Evolutionary conservation across 2,329 filamentous ascomycete genomes (phyloP).

Genomic region (Penicillium freii): DNA sequence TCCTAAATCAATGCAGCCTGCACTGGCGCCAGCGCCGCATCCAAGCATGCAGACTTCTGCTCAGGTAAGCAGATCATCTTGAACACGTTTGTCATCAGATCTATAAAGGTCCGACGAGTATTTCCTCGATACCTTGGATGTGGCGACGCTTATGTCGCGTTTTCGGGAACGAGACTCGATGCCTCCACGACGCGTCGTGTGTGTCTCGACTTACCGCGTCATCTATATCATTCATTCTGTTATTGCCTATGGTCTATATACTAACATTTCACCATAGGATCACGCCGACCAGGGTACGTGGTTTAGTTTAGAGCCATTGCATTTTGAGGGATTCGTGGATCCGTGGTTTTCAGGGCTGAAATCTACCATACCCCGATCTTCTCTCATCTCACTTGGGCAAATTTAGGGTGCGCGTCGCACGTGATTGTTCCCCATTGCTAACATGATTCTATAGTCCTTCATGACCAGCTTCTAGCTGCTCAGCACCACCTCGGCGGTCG

Average conservation of each 20-base stretch:
- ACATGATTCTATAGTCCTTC: slow-evolving; percentile 50
- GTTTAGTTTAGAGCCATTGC: neutral
- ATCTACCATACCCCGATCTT: neutral
- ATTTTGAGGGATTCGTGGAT: neutral
- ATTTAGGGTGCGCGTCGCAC: neutral
- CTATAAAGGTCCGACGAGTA: slow-evolving; percentile 4
- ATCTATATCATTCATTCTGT: neutral
- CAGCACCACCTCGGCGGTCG: slow-evolving; percentile 42
- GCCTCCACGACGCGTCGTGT: slow-evolving; percentile 16
- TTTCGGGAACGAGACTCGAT: neutral
- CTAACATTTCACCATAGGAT: slow-evolving; percentile 33
- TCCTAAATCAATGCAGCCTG: slow-evolving; percentile 43
- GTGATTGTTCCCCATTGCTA: slow-evolving; percentile 2
- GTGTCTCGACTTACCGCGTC: slow-evolving; percentile 4
- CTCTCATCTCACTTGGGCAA: neutral
- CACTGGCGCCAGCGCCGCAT: slow-evolving; percentile 50
- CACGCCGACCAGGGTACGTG: slow-evolving; percentile 48
- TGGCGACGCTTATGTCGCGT: neutral
- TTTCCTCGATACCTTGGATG: neutral
- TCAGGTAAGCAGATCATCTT: slow-evolving; percentile 52
- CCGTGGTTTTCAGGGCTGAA: neutral
- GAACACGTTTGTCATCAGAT: slow-evolving; percentile 41
- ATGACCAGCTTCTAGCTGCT: slow-evolving; percentile 60
- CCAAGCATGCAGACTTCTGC: slow-evolving; percentile 49
- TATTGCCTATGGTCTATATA: neutral